Percentiles rank a stretch among this genome's conserved stretches.
Evolutionary conservation across 805 yeast species (phyloP).

Genomic region (Wickerhamomyces chaumierensis): DNA sequence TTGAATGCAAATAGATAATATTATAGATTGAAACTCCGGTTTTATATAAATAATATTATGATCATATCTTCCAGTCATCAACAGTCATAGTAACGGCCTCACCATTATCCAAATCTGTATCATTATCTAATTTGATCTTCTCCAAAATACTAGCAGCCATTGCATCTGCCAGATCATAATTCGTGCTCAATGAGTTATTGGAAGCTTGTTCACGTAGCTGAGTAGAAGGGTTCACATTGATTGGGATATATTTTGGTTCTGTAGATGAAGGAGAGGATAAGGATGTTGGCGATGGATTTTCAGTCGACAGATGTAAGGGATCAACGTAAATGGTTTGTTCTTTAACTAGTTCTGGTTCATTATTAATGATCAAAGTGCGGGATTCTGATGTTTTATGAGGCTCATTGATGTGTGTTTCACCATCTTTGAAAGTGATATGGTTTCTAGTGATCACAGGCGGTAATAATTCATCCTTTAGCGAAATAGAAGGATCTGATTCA

Average conservation of each 20-base stretch:
- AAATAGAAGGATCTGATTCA: background rate
- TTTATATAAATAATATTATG: too few relatives aligned
- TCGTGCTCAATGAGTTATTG: background rate
- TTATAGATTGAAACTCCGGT: too few relatives aligned
- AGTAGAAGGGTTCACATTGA: background rate
- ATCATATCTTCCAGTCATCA: slow-evolving; percentile 18
- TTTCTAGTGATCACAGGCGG: background rate
- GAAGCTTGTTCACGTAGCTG: background rate
- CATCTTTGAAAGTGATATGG: background rate
- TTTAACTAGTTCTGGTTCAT: background rate
- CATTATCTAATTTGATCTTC: slow-evolving; percentile 12
- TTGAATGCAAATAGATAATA: too few relatives aligned
- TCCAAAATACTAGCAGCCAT: slow-evolving; percentile 19
- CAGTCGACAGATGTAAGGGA: background rate
- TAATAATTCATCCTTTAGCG: too few relatives aligned
- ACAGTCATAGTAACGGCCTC: background rate
- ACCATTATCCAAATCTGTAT: background rate
- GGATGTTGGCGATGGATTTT: background rate
- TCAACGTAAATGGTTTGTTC: background rate
- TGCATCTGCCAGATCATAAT: slow-evolving; percentile 17
- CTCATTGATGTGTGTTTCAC: background rate
- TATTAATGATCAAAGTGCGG: background rate
- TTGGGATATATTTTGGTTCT: background rate
- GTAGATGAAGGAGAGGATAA: too few relatives aligned
- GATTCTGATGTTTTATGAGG: background rate